Evolutionary conservation across 225 moss, liverwort and hornwort genomes (phyloP), one percentile per base, ranked within the genome.

Genomic region (Antitrichia curtipendula): DNA sequence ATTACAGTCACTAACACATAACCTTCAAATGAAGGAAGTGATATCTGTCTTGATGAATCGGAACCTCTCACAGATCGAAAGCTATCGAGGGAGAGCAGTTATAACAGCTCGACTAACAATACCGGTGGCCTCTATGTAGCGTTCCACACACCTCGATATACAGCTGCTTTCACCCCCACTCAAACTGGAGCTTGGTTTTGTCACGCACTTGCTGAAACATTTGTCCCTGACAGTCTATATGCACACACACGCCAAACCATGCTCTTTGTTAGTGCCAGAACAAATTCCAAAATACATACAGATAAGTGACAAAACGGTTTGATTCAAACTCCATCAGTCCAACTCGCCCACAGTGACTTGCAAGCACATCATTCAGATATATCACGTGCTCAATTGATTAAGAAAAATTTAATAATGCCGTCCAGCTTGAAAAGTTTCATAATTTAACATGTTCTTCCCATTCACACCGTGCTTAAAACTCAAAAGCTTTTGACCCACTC

Each of bases 51-150:
- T 9, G 75, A 84, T 40, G 34, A 56, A 70, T 69, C 63, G 45
- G 47, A 69, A 81, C 34, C 47, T 25, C 49, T 62, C 73, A n/a
- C 40, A 29, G 41, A 29, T 88, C 57, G 22, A 81, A 70, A 88
- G 58, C 87, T 95, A 96, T 82, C 95, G 92, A 63, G 97, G 97
- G 60, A 99, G 88, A 89, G 96, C 86, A 71, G 95, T 91, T 84
- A 99, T 94, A 50, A 99, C 95, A 89, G 99, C 99, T 80, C 96
- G 95, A 82, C 96, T 99, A 61, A 97, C 87, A 86, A 99, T 96
- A 70, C 99, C 99, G 64, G 97, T 99, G 88, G 99, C 99, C 75
- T 99, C 99, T 80, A 99, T 99, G 90, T 99, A 99, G 41, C 99
- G 97, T 89, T 99, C 99, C 88, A 96, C 97, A 90, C 99, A 99